Evolutionary conservation across 805 yeast genomes (phyloP), one percentile per base, ranked within the genome.

Genomic region (Hanseniaspora singularis): DNA sequence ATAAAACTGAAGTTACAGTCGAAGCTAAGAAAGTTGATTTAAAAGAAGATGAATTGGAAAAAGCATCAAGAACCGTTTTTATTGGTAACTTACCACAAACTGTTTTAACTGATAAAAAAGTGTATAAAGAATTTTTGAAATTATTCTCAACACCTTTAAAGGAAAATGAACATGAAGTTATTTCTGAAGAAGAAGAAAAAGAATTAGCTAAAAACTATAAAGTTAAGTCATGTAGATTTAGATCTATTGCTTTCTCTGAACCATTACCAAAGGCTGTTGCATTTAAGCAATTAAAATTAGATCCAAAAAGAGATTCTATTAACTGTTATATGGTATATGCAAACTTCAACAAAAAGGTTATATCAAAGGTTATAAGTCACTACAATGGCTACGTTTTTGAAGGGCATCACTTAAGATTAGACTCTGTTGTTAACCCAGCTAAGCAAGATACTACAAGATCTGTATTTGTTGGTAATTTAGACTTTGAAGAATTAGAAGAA

Each of bases 231-330:
- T 70, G 87, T 42, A 73, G 99, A 62, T 92, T 87, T 69, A 74
- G 99, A 64, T 87, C 96, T 2, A 81, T 92, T 53, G 84, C 95
- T 2, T 85, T 88, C 53, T 77, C 81, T 47, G 94, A 87, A 58
- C 78, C 82, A 28, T 69, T 87, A 41, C 97, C 97, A 46, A 75
- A 96, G 60, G 89, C 87, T 58, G 87, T 84, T 31, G 97, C 98
- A 0, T 86, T 79, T 59, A 80, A 83, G 51, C 74, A 79, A 56
- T 85, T 84, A 58, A 76, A 79, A 51, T 69, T 88, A 50, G 89
- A 88, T 59, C 72, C 76, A 38, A 71, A 77, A 24, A 74, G 94
- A 62, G 89, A 84, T 46, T 74, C 92, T 1, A 73, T 88, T 38
- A 92, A 92, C 62, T 86, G 95, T 14, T 92, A 92, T 59, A 70